A percentile compares a stretch with the other conserved stretches of the same genome.
Conservation (phyloP, 1,284 basidiomycete species). For the Marasmius fiardii region DNA sequence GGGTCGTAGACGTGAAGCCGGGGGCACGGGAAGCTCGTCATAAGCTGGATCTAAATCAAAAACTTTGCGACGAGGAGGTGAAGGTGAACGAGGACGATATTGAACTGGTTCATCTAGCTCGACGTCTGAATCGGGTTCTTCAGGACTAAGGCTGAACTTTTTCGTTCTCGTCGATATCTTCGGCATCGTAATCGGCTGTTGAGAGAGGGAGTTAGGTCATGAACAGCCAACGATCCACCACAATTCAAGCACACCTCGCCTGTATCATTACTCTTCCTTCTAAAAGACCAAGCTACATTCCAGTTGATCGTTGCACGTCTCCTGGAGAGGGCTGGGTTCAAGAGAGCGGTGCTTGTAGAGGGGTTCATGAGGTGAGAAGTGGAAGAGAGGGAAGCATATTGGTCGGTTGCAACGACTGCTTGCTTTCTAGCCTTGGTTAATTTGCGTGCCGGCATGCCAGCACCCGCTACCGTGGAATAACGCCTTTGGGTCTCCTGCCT, state of each 20-base stretch:
- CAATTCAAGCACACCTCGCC: not conserved
- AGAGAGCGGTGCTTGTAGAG: not conserved
- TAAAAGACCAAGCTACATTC: not conserved
- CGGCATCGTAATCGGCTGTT: not conserved
- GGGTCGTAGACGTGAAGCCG: not conserved
- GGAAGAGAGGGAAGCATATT: not conserved
- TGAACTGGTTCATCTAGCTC: not conserved
- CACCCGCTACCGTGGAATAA: not conserved
- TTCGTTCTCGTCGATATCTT: not conserved
- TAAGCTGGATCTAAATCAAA: constrained; percentile 3
- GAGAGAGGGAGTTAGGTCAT: not conserved
- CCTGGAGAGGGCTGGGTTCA: not conserved
- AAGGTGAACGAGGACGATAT: not conserved
- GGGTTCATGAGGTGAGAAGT: not conserved
- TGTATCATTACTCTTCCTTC: not conserved
- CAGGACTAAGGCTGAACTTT: constrained; percentile 3
- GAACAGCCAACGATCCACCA: not conserved
- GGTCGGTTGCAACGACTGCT: not conserved
- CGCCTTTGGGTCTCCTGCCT: not conserved
- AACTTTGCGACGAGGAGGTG: not conserved
- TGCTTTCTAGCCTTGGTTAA: constrained; percentile 4
- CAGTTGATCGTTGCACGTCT: constrained; percentile 1
- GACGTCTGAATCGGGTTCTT: constrained; percentile 6
- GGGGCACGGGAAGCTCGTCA: not conserved
- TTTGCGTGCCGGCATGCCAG: constrained; percentile 1